Base-by-base conservation (phyloP, 495 filamentous ascomycete species). In the Neurospora sp. region DNA sequence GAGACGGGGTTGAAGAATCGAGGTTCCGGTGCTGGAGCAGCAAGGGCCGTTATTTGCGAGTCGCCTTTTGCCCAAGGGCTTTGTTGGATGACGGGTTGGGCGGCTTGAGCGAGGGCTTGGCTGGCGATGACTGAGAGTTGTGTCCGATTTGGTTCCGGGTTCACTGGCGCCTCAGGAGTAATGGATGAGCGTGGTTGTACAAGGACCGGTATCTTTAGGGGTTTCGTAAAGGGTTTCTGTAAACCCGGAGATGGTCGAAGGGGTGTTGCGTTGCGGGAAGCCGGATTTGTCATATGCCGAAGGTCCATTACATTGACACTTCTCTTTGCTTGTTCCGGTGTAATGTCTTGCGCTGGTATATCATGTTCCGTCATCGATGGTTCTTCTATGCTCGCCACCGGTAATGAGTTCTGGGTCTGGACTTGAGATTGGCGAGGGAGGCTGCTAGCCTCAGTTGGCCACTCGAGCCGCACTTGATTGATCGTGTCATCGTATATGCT, bases 41-140 rank as follows among this genome's bases (percentile, higher is more conserved):
- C 47, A 10, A 77, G 31, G 31, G 70, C 35, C 0, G 70, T 35
- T 27, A 75, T 45, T 47, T 76, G 72, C 6, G 74, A 74, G 38
- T 77, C 75, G 8, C 69, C 76, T n/a, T 44, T 72, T 42, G 68
- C 72, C 79, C 79, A 73, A 10, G 65, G 70, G 38, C 42, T 73
- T 69, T 69, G 59, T 27, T 65, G 53, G 6, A 37, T 18, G 12
- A 35, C 53, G 1, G 53, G 53, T 6, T 61, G 53, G 5, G 4
- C 3, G 3, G 14, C 53, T 37, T 65, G 53, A 37, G 53, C 53
- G 31, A 71, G 69, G 10, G 41, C 59, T 39, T 59, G 41, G 39
- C 6, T 44, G 20, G 69, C 69, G 0, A 74, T 40, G n/a, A 31
- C 5, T 38, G 70, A n/a, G 31, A 22, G 31, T 20, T 38, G 20